phyloP scores from a whole-genome alignment of 352 stramenopile genomes.

The Phytophthora aleatoria region DNA sequence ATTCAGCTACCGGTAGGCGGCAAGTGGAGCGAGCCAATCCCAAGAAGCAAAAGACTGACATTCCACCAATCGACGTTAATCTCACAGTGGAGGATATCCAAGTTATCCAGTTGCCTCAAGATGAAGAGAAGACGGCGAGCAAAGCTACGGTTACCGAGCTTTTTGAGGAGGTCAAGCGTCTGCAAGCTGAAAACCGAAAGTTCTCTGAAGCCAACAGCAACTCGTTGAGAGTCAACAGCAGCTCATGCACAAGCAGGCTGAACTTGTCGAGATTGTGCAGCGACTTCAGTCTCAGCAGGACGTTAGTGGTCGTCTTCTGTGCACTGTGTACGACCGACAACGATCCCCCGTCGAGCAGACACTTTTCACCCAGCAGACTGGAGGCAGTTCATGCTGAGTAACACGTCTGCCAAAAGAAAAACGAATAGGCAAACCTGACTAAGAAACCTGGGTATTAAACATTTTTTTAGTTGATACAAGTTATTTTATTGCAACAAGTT shows the following conservation, averaged over 20 bases:
- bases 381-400: background rate
- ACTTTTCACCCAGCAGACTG: background rate
- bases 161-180: conserved; percentile 1
- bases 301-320: conserved; percentile 12
- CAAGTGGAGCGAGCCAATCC: background rate
- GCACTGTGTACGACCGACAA: conserved; percentile 9
- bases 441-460: background rate
- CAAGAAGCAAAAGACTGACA: conserved; percentile 12
- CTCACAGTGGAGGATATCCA: background rate
- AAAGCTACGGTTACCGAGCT: background rate
- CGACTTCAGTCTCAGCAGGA: conserved; percentile 7
- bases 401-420: background rate
- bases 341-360: background rate
- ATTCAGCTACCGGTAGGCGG: background rate
- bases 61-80: background rate
- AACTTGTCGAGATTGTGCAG: conserved; percentile 2
- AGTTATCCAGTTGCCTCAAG: background rate
- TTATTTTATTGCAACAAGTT: background rate
- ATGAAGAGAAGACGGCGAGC: background rate
- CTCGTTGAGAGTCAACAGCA: background rate
- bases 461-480: background rate
- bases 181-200: conserved; percentile 1
- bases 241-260: background rate
- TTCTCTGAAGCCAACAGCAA: conserved; percentile 8
- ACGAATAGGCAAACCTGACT: background rate